Evolutionary conservation across 768 basidiomycete genomes (phyloP), one percentile per base, ranked within the genome.

Genomic region (Solioccasus polychromus): DNA sequence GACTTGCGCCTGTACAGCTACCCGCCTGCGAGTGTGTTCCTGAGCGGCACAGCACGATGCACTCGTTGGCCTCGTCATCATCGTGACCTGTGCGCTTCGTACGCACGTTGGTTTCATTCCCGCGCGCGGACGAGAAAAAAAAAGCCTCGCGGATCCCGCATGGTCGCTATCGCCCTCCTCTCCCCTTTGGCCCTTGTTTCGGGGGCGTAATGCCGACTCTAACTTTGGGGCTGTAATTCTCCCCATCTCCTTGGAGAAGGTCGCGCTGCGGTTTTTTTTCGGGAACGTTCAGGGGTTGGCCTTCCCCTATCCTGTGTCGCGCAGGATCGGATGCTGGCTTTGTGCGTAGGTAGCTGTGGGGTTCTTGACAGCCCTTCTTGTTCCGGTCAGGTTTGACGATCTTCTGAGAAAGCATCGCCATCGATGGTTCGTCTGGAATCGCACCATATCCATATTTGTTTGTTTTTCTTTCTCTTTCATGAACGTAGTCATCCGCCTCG

Each of bases 101-200:
- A 42, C 15, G 20, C 55, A 55, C 51, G 55, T 35, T 61, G 48
- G 49, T 44, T 59, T 62, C 59, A 58, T 64, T 62, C 62, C 61
- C 62, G 61, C 57, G 54, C 52, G 40, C 22, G 47, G 51, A 39
- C 43, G 50, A 43, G 42, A 50, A 44, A 40, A 45, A 44, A 29
- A 18, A 35, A 26, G 42, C 61, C 61, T 63, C 54, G 59, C 60
- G 61, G 59, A 53, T 42, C 48, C 49, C 53, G 59, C 61, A 57
- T 63, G 61, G 61, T 45, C 49, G 12, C 18, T 54, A 52, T 56
- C 49, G 58, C 25, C 28, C 20, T 30, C 26, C 31, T 22, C n/a
- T n/a, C n/a, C n/a, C n/a, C n/a, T n/a, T n/a, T n/a, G n/a, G n/a
- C n/a, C n/a, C n/a, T n/a, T n/a, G n/a, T n/a, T n/a, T n/a, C n/a